A percentile compares a stretch with the other conserved stretches of the same genome.
phyloP scores from a whole-genome alignment of 129 eudicot species.

The Flaveria brownii region DNA sequence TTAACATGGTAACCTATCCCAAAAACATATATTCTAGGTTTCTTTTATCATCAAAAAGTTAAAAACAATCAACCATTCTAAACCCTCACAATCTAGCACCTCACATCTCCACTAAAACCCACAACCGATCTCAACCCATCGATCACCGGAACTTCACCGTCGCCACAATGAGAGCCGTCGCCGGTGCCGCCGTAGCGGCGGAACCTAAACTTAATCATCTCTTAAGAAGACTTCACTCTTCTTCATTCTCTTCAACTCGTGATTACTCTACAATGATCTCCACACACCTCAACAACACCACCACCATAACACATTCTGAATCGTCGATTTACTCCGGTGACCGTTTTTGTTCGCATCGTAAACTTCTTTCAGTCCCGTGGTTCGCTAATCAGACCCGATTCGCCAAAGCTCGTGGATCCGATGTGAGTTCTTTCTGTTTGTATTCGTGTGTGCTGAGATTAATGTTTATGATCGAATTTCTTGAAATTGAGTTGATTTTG shows the following conservation, averaged over 20 bases:
- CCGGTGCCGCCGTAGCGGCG: conserved; percentile 28
- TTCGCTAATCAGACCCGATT: conserved; percentile 69
- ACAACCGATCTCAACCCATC: not conserved
- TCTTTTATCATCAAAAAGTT: too few relatives aligned
- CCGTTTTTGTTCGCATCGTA: not conserved
- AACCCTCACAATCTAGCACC: too few relatives aligned
- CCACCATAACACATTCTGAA: conserved; percentile 13
- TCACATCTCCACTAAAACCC: conserved; percentile 12
- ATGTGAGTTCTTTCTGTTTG: conserved; percentile 39
- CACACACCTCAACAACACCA: conserved; percentile 20
- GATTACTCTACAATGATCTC: conserved; percentile 34
- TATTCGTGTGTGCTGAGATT: too few relatives aligned
- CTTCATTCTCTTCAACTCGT: conserved; percentile 30
- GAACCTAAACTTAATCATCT: conserved; percentile 17
- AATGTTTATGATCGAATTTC: too few relatives aligned
- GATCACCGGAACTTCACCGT: not conserved
- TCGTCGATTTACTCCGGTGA: conserved; percentile 29
- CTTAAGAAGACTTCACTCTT: conserved; percentile 6
- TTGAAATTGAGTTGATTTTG: not conserved
- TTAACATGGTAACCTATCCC: too few relatives aligned
- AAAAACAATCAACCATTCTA: too few relatives aligned
- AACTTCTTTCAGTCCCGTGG: conserved; percentile 56
- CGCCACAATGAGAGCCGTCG: conserved; percentile 31
- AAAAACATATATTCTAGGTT: too few relatives aligned
- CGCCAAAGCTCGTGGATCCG: conserved; percentile 71